Base-by-base conservation (phyloP, 192 early-diverging fungal genomes). In the Umbelopsis sp. region DNA sequence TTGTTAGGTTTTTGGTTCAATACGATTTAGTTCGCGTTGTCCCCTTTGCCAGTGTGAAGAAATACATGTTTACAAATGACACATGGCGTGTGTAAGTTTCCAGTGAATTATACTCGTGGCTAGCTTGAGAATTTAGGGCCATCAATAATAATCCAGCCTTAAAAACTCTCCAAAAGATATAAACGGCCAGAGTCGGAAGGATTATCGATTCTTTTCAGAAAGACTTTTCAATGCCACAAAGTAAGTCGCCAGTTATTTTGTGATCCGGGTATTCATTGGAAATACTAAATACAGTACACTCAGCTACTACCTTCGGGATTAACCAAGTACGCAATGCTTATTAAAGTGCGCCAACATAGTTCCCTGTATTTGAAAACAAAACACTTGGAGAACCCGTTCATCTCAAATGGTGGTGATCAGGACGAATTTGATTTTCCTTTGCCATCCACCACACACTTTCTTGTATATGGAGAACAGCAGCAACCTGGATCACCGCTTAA, bases 21-120 rank as follows among this genome's bases (percentile, higher is more conserved):
- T 61, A 35, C 30, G 30, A 61, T 16, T 35, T 61, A 30, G 16
- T 61, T 61, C 55, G 55, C 16, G 55, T 61, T 30, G 21, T 35
- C 16, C 30, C 55, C 2, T 35, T 61, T 12, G 30, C 55, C 9
- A 61, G 55, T 8, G 30, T 61, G 2, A 61, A 35, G 30, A 61
- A 61, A 33, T 61, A 61, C 18, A 35, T 61, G 30, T 35, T 61
- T 30, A 35, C 25, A 35, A 61, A 61, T 33, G 30, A 30, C 16
- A 22, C 27, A 61, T 61, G 55, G 55, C 55, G 55, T 30, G 55
- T 61, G 55, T 61, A 61, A 61, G 18, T 33, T 2, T 61, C 30
- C 7, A 16, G 13, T 61, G 0, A n/a, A 11, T 23, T 23, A 6
- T 6, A 49, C 9, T 16, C 9, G 20, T 21, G 48, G 3, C 4